Evolutionary conservation across 2,329 filamentous ascomycete genomes (phyloP).

Genomic region (Colletotrichum orchidophilum): DNA sequence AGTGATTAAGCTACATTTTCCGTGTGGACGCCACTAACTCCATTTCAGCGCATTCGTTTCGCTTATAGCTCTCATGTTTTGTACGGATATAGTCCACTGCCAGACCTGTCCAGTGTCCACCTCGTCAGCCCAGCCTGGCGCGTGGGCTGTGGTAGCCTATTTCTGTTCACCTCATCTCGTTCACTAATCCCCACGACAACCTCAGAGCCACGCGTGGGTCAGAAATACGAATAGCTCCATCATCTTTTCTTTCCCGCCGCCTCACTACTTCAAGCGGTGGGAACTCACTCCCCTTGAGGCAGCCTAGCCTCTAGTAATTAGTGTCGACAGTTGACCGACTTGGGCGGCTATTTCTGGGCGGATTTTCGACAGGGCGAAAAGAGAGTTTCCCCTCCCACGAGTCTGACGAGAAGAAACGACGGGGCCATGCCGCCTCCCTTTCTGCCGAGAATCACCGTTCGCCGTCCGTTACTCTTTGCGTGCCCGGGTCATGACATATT

Average conservation of each 20-base stretch:
- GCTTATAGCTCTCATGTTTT: not conserved
- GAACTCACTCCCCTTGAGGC: not conserved
- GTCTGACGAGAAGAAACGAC: not conserved
- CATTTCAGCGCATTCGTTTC: not conserved
- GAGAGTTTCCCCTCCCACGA: not conserved
- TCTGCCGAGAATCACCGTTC: not conserved
- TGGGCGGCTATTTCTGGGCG: conserved; percentile 20
- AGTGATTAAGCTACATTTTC: conserved; percentile 6
- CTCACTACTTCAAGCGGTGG: not conserved
- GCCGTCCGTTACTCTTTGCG: not conserved
- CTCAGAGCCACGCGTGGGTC: not conserved
- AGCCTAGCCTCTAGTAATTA: no score
- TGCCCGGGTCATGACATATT: not conserved
- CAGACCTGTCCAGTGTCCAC: not conserved
- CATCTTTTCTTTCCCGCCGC: not conserved
- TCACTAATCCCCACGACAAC: not conserved
- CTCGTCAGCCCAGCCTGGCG: not conserved
- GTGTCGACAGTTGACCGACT: not conserved
- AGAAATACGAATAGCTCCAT: not conserved
- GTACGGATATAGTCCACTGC: not conserved
- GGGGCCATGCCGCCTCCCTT: not conserved
- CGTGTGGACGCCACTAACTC: not conserved
- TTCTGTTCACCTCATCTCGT: not conserved
- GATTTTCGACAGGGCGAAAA: not conserved
- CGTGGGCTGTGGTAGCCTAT: not conserved